phyloP scores from a whole-genome alignment of 176 grass and related monocot species.

The Ensete ventricosum region DNA sequence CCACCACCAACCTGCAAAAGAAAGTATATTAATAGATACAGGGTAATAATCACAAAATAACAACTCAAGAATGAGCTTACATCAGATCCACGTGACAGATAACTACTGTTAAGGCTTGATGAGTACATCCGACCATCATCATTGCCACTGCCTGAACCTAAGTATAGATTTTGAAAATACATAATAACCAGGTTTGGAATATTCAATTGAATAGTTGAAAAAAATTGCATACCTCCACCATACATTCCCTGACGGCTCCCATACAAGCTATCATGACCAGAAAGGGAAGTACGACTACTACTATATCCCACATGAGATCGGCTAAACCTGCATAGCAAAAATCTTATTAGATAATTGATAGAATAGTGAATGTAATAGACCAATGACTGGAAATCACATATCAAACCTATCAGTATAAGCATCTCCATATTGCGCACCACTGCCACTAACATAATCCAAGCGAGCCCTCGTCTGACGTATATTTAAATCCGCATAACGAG shows the following conservation, averaged over 20 bases:
- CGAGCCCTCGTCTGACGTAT: constrained; percentile 52
- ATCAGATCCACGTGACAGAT: constrained; percentile 68
- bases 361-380: neutral
- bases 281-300: constrained; percentile 37
- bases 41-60: neutral
- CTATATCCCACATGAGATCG: constrained; percentile 55
- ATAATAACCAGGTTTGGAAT: neutral
- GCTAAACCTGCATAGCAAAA: constrained; percentile 34
- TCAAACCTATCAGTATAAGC: constrained; percentile 58
- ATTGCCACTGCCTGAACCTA: constrained; percentile 46
- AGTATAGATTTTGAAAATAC: constrained; percentile 8
- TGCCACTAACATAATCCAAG: constrained; percentile 54
- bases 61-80: constrained; percentile 36
- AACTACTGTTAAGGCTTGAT: constrained; percentile 38
- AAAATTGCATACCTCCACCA: constrained; percentile 50
- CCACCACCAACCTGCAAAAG: constrained; percentile 52
- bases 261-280: constrained; percentile 60
- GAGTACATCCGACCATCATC: constrained; percentile 56
- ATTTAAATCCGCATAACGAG: constrained; percentile 48
- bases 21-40: constrained; percentile 7
- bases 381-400: constrained; percentile 24
- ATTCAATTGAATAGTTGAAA: constrained; percentile 1
- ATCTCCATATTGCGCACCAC: constrained; percentile 54
- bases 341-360: neutral
- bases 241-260: constrained; percentile 61